Evolutionary conservation across 129 eudicot species (phyloP), one percentile per base, ranked within the genome.

Genomic region (Gnaphalium uliginosum): DNA sequence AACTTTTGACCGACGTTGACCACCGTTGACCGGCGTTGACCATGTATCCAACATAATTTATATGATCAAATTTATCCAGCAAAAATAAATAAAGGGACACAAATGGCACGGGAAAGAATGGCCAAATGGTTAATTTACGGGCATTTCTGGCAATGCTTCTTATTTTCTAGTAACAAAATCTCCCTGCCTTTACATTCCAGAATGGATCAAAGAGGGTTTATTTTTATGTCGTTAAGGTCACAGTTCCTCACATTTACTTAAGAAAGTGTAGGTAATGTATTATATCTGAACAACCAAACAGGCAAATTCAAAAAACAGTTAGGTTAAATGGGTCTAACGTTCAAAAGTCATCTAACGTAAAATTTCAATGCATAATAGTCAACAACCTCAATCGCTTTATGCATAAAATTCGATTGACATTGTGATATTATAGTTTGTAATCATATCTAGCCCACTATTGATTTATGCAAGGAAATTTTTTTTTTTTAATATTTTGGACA

Each of bases 41-140:
- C n/a, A n/a, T n/a, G n/a, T n/a, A n/a, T n/a, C n/a, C n/a, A n/a
- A n/a, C 60, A 17, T 18, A 68, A 68, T 15, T 22, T 43, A 10
- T 4, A 29, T 72, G 22, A 32, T 6, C 30, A 54, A 54, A 72
- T 32, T 21, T 21, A 33, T 21, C 66, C 32, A 30, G 27, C 27
- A 73, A 72, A 58, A 35, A 41, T 41, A 41, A 39, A 24, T 24
- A 35, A 17, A 72, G 66, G 59, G 33, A 21, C 54, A 5, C 56
- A 56, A 24, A 72, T 32, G 76, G 66, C 54, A 56, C 15, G 10
- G 54, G 33, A 66, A 33, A 5, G 14, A 32, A 18, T 46, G 53
- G n/a, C 53, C n/a, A 46, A 46, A 13, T 46, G n/a, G 53, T 46
- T 46, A 13, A 46, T 46, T 3, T 2, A 11, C 4, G 11, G 37